Conservation (phyloP, 192 early-diverging fungal genomes). For the Podila horticola region DNA sequence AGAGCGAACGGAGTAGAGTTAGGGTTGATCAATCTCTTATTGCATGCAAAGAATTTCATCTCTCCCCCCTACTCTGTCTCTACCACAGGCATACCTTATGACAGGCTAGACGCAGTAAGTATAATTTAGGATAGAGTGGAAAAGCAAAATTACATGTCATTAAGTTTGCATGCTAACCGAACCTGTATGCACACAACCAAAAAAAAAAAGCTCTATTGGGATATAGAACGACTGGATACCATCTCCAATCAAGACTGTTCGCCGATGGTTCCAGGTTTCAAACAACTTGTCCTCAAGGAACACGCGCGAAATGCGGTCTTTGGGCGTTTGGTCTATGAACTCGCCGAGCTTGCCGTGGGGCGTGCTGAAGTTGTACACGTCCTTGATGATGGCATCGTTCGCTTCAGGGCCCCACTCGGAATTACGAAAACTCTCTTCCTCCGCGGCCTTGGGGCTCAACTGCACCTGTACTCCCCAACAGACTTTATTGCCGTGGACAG, state of each 20-base stretch:
- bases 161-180: too few species aligned
- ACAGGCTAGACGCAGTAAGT: too few species aligned
- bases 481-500: constrained; percentile 8
- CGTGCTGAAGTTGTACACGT: neutral
- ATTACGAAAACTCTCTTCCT: constrained; percentile 1
- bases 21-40: too few species aligned
- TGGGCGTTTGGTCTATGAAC: constrained; percentile 12
- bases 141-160: too few species aligned
- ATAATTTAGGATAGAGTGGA: too few species aligned
- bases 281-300: constrained; percentile 21
- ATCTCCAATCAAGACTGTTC: constrained; percentile 28
- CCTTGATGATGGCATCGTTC: constrained; percentile 8
- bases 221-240: neutral
- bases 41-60: too few species aligned
- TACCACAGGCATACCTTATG: too few species aligned
- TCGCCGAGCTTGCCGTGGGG: constrained; percentile 9
- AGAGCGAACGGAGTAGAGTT: too few species aligned
- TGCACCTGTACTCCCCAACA: constrained; percentile 12
- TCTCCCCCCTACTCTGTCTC: too few species aligned
- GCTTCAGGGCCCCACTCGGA: constrained; percentile 22
- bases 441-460: neutral
- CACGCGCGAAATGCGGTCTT: constrained; percentile 2
- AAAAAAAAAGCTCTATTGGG: too few species aligned
- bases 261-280: constrained; percentile 20
- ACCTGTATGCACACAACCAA: too few species aligned